These are phyloP conservation scores for Sporobolomyces phaffii DNA, from an alignment of 768 basidiomycete genomes.

Conservation along the genomic window DNA sequence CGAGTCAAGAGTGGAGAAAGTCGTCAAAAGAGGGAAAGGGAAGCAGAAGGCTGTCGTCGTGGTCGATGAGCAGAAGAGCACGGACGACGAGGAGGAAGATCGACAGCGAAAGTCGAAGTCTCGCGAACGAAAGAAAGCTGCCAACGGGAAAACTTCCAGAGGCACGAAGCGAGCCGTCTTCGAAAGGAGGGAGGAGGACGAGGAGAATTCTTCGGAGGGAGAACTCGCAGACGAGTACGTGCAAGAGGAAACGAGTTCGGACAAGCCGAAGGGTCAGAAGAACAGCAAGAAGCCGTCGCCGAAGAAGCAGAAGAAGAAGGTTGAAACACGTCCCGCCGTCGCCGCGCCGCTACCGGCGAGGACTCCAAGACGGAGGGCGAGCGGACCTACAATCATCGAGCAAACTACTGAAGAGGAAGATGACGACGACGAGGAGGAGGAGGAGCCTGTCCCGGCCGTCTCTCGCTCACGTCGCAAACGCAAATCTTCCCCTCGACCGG, in stretches of 20 bases:
- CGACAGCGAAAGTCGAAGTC: background rate
- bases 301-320: too few relatives aligned
- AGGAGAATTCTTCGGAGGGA: background rate
- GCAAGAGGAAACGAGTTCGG: slow-evolving; percentile 17
- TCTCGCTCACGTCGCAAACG: background rate
- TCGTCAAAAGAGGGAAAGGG: background rate
- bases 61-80: slow-evolving; percentile 5
- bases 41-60: background rate
- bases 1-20: too few relatives aligned
- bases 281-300: slow-evolving; percentile 14
- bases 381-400: slow-evolving; percentile 4
- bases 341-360: background rate
- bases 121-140: background rate
- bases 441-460: too few relatives aligned
- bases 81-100: background rate
- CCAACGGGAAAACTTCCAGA: background rate
- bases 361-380: background rate
- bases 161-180: background rate
- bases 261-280: background rate
- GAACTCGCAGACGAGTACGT: background rate
- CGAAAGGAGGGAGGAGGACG: too few relatives aligned
- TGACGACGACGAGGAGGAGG: background rate
- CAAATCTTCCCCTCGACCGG: background rate
- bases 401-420: background rate
- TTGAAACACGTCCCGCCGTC: background rate